Evolutionary conservation across 176 grass and related monocot genomes (phyloP).

Genomic region (Eragrostis nindensis): DNA sequence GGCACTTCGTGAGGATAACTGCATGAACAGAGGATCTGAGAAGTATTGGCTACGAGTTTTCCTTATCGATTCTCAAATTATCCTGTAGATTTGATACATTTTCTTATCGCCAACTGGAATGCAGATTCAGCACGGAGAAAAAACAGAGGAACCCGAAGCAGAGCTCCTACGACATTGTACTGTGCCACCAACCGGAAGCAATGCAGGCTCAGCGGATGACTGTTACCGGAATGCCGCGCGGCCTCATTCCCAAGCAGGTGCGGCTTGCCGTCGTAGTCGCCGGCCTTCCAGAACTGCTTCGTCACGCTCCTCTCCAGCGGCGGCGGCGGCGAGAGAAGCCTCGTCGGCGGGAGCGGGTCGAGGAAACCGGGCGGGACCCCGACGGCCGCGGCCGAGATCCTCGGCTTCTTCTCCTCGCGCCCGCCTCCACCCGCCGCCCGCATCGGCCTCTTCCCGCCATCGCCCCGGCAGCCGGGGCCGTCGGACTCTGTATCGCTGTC

Average conservation of each 20-base stretch:
- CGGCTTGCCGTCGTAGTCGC: conserved; percentile 66
- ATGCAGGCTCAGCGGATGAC: background rate
- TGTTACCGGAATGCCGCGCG: conserved; percentile 51
- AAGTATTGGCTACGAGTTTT: too few relatives aligned
- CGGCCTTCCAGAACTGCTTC: conserved; percentile 98
- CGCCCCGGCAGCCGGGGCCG: conserved; percentile 28
- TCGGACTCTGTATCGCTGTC: conserved; percentile 48
- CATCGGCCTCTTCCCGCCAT: conserved; percentile 6
- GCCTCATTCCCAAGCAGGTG: background rate
- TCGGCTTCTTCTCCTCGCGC: conserved; percentile 34
- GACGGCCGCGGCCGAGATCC: conserved; percentile 31
- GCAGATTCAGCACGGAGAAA: too few relatives aligned
- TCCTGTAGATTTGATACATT: background rate
- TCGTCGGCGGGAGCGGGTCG: conserved; percentile 51
- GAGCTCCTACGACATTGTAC: too few relatives aligned
- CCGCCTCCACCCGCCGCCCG: conserved; percentile 24
- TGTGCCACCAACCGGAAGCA: background rate
- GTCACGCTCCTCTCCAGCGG: conserved; percentile 2
- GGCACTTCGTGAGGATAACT: too few relatives aligned
- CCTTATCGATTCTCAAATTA: background rate
- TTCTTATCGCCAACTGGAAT: background rate
- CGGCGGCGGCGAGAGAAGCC: background rate
- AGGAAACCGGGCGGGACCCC: conserved; percentile 65
- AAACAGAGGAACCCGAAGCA: background rate
- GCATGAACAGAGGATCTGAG: background rate